Percentiles rank a stretch among this genome's conserved stretches.
Evolutionary conservation across 2,329 filamentous ascomycete genomes (phyloP).

Genomic region (Orbilia blumenaviensis): DNA sequence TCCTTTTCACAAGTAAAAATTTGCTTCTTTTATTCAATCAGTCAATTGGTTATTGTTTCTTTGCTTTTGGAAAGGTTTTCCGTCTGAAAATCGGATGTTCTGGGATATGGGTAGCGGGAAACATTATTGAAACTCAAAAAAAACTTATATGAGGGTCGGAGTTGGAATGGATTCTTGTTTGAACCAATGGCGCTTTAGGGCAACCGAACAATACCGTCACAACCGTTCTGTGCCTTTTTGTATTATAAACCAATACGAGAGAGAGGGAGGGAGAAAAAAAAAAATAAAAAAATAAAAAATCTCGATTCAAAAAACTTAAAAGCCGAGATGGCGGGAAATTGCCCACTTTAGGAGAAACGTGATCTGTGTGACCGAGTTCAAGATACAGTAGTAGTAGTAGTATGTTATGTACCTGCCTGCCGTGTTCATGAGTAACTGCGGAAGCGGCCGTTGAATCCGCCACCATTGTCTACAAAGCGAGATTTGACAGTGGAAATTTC

Average conservation of each 20-base stretch:
- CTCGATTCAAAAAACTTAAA: background rate
- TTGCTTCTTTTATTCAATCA: constrained; percentile 9
- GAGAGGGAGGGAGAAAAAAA: too few species aligned
- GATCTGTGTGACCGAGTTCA: constrained; percentile 30
- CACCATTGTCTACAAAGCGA: background rate
- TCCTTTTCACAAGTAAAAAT: constrained; percentile 7
- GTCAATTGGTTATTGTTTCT: background rate
- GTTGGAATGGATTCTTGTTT: background rate
- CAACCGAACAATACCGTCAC: constrained; percentile 16
- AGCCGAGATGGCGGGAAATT: constrained; percentile 36
- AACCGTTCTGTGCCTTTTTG: background rate
- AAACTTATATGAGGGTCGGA: constrained; percentile 2
- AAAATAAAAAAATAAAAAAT: too few species aligned
- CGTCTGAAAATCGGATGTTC: constrained; percentile 5
- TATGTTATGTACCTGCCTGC: too few species aligned
- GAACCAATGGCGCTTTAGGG: constrained; percentile 40
- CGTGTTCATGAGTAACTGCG: background rate
- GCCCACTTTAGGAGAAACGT: constrained; percentile 49
- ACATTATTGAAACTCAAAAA: constrained; percentile 10
- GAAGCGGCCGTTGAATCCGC: constrained; percentile 32
- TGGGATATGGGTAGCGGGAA: background rate
- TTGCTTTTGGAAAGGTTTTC: too few species aligned
- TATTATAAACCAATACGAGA: constrained; percentile 3
- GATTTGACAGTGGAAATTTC: constrained; percentile 8
- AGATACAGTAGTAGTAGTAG: too few species aligned